phyloP scores from a whole-genome alignment of 2,329 filamentous ascomycete species.

The Didymella arachidicola region DNA sequence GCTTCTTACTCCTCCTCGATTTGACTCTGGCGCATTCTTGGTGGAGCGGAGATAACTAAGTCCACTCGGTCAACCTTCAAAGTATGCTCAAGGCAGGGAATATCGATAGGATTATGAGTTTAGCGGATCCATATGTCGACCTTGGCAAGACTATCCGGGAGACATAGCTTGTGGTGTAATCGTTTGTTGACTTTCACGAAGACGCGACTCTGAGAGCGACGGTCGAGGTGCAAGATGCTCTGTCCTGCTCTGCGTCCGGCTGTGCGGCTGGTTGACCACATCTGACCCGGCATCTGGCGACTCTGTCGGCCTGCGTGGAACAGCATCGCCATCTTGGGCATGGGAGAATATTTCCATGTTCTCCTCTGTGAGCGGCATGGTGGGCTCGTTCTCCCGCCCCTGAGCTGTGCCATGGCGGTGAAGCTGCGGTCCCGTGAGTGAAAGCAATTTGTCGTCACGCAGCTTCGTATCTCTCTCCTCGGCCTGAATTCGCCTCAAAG shows the following conservation, averaged over 20 bases:
- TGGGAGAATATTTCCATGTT: slow-evolving; percentile 48
- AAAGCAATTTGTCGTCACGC: slow-evolving; percentile 63
- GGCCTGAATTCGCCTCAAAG: slow-evolving; percentile 56
- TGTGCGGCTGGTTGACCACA: slow-evolving; percentile 28
- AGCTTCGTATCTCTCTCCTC: slow-evolving; percentile 64
- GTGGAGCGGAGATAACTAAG: background rate
- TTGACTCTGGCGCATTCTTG: slow-evolving; percentile 13
- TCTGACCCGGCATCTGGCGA: slow-evolving; percentile 31
- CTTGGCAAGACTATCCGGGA: background rate
- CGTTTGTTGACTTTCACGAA: slow-evolving; percentile 41
- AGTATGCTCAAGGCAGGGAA: background rate
- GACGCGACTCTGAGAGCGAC: slow-evolving; percentile 25
- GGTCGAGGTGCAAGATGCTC: slow-evolving; percentile 29
- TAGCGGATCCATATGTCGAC: background rate
- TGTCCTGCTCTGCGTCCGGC: slow-evolving; percentile 26
- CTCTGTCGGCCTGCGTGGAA: slow-evolving; percentile 22
- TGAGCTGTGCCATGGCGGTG: slow-evolving; percentile 34
- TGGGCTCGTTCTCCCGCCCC: slow-evolving; percentile 27
- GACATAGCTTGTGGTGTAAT: slow-evolving; percentile 19
- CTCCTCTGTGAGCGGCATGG: slow-evolving; percentile 48
- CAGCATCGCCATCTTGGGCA: slow-evolving; percentile 36
- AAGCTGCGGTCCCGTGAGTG: slow-evolving; percentile 52
- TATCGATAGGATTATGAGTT: background rate
- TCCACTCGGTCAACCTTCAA: slow-evolving; percentile 5
- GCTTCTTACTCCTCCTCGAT: slow-evolving; percentile 4